Evolutionary conservation across 2,329 filamentous ascomycete species (phyloP), one percentile per base, ranked within the genome.

Genomic region (Esteya vermicola): DNA sequence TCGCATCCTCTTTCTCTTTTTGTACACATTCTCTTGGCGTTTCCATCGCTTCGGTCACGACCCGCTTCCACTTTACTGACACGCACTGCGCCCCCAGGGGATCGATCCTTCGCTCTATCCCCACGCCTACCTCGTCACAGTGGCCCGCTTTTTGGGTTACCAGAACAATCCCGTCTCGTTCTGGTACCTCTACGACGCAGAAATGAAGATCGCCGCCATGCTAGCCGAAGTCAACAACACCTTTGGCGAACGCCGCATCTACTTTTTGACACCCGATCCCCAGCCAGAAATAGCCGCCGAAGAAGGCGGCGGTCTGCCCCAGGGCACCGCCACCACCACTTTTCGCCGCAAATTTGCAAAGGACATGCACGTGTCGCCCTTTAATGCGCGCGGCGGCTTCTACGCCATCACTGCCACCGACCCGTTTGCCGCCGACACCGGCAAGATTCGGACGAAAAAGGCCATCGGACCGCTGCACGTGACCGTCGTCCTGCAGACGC

Each of bases 181-280:
- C 50, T 88, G 81, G 79, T 85, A 85, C 48, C 66, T 88, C 3
- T 86, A 88, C 53, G 69, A 75, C 12, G 48, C 57, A 0, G 56
- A 70, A 9, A 68, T 68, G 42, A 56, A 66, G 6, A 62, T 86
- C 13, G 68, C 64, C 20, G 75, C 75, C 41, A 75, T 85, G 57
- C 65, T 88, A 2, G 52, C 83, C 1, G 81, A 88, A 54, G 78
- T 85, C 34, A 84, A 83, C 56, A 85, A 85, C 49, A 83, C 79
- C 0, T 85, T 84, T 51, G 78, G 73, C 36, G 81, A 86, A 55
- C 66, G 78, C 38, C 70, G 78, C 9, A 70, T 79, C 55, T 83
- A 83, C 50, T 63, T 78, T 27, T 57, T 82, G 12, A 20, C 16
- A 8, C 41, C 36, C 6, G 23, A 35, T 3, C 7, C n/a, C 6